Conservation (phyloP, 495 filamentous ascomycete genomes). For the Penicillium egyptiacum region DNA sequence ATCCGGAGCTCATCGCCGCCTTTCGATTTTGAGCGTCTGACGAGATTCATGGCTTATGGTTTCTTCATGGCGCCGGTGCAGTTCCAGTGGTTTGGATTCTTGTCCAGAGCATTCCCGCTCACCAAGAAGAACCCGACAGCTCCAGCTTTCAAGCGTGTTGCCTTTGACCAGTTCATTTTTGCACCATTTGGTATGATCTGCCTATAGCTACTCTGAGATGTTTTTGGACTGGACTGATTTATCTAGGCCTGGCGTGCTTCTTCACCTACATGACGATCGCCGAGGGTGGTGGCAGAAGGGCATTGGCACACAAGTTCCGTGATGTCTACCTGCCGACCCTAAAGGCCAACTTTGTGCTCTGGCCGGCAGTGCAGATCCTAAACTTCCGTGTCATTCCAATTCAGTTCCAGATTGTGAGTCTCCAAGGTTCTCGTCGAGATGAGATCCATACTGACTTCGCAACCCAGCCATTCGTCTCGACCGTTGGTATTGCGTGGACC, state of each 20-base stretch:
- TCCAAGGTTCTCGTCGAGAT: neutral
- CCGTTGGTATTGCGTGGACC: slow-evolving; percentile 98
- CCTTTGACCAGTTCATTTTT: slow-evolving; percentile 92
- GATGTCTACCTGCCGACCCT: slow-evolving; percentile 92
- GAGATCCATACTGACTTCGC: slow-evolving; percentile 11
- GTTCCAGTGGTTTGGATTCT: slow-evolving; percentile 92
- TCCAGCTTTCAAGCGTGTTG: slow-evolving; percentile 87
- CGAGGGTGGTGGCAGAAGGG: slow-evolving; percentile 84
- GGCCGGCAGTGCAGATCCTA: slow-evolving; percentile 94
- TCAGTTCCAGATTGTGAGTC: slow-evolving; percentile 92
- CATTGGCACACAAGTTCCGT: slow-evolving; percentile 78
- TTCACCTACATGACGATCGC: slow-evolving; percentile 97
- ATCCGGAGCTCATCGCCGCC: slow-evolving; percentile 67
- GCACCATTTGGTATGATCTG: slow-evolving; percentile 72
- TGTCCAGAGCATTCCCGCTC: slow-evolving; percentile 81
- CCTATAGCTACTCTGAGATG: neutral
- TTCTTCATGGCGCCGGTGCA: slow-evolving; percentile 96
- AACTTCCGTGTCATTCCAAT: slow-evolving; percentile 96
- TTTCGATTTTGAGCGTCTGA: slow-evolving; percentile 93
- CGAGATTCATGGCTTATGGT: slow-evolving; percentile 92
- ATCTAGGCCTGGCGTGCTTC: slow-evolving; percentile 76
- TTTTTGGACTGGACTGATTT: slow-evolving; percentile 17
- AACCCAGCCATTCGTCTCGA: slow-evolving; percentile 88
- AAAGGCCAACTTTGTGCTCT: slow-evolving; percentile 94
- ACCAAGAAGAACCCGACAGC: slow-evolving; percentile 68